Evolutionary conservation across 75 land plant species (phyloP), one percentile per base, ranked within the genome.

Genomic region (Sequoia sempervirens): DNA sequence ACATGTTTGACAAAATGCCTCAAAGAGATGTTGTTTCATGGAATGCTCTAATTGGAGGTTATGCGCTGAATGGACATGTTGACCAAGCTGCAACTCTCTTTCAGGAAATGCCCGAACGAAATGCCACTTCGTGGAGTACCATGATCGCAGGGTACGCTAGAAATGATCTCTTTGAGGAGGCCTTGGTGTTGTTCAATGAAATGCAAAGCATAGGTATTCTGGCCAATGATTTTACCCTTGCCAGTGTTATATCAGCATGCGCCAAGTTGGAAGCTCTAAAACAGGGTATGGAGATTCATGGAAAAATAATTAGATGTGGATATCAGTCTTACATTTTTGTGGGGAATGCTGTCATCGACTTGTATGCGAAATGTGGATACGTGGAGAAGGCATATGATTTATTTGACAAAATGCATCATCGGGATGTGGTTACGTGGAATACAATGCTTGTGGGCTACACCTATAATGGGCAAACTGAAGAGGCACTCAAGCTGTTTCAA

Each of bases 371-470:
- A 52, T 86, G 87, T 80, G 88, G 89, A 23, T 72, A 85, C 26
- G 58, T 92, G 28, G 85, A 82, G 34, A 84, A 87, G 73, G 91
- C 93, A 3, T 18, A 6, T 14, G 46, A 70, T 26, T 64, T 89
- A 43, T 93, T 93, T 84, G 81, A 87, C 70, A 50, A 54, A 13
- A 89, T 92, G 28, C 50, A 83, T 34, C 47, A 66, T n/a, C 88
- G 87, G 68, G 89, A 92, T 88, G 84, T 94, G 6, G 88, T 94
- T 5, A 87, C 95, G 41, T 95, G 93, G 95, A 95, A 92, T 20
- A 87, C 87, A 69, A 87, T 95, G 82, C 88, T 95, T 36, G 80
- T 85, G 53, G 87, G 91, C 41, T 95, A 87, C 80, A 81, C 85
- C 38, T 52, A 85, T n/a, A 90, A 92, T 82, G 90, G 92, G 23